Evolutionary conservation across 257 asterid species (phyloP).

Genomic region (Ligustrum vulgare): DNA sequence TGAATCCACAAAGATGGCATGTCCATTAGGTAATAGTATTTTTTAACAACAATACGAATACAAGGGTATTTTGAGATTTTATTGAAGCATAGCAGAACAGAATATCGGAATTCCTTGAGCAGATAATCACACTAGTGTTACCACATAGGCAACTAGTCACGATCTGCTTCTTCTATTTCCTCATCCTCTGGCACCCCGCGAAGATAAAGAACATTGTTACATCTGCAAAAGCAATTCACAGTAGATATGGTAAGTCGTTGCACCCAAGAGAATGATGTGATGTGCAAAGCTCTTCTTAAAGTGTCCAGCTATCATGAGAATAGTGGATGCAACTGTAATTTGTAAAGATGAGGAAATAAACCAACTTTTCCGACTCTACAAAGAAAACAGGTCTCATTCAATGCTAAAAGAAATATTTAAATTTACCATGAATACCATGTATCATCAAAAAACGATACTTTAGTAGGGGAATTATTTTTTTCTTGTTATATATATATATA

Average conservation of each 20-base stretch:
- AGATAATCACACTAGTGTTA: conserved; percentile 10
- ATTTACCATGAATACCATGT: neutral
- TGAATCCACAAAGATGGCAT: conserved; percentile 1
- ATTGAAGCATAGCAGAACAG: neutral
- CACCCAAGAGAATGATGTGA: neutral
- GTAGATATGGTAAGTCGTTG: neutral
- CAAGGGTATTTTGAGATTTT: neutral
- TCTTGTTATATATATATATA: too few relatives aligned
- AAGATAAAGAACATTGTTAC: conserved; percentile 87
- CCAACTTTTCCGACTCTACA: neutral
- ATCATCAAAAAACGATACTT: neutral
- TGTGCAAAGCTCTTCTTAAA: neutral
- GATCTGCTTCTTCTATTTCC: conserved; percentile 74
- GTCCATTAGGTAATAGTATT: neutral
- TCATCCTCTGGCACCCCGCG: conserved; percentile 91
- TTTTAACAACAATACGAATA: neutral
- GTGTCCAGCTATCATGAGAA: neutral
- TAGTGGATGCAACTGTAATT: neutral
- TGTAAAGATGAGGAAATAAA: neutral
- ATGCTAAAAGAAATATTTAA: neutral
- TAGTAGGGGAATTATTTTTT: neutral
- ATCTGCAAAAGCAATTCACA: conserved; percentile 40
- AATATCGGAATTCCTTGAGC: conserved; percentile 12
- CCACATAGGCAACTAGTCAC: conserved; percentile 34
- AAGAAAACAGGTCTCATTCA: neutral